Evolutionary conservation across 352 stramenopile genomes (phyloP), one percentile per base, ranked within the genome.

Genomic region (Peronosclerospora sorghi): DNA sequence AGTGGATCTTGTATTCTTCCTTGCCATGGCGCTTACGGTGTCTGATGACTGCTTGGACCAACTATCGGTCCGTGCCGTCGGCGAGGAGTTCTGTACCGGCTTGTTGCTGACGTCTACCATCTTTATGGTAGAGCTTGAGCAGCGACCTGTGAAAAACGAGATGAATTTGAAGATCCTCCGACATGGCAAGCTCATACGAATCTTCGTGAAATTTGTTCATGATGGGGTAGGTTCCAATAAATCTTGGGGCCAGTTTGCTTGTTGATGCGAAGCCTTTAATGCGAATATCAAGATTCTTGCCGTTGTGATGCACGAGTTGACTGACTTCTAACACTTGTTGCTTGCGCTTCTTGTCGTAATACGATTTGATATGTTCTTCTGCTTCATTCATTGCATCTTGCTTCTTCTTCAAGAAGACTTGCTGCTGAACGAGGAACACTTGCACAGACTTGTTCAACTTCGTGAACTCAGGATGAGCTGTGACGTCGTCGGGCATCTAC

Each of bases 401-500:
- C n/a, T 14, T 17, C 4, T 36, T 23, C 27, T 44, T 51, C 14
- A 51, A 13, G 4, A 41, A 5, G 0, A 9, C 17, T 8, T 49
- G 21, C 28, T 49, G 42, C 10, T 23, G 12, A 7, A 49, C 30
- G 5, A 48, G 26, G 21, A 49, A 36, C 2, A 26, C 24, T 23
- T 41, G 23, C 7, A 34, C 42, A 10, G 42, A 7, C 28, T 48
- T 48, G 10, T 34, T n/a, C n/a, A n/a, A n/a, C n/a, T n/a, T n/a
- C n/a, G n/a, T n/a, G n/a, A n/a, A n/a, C n/a, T n/a, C n/a, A n/a
- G n/a, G n/a, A n/a, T n/a, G n/a, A n/a, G n/a, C n/a, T n/a, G n/a
- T n/a, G n/a, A n/a, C n/a, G n/a, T 21, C 17, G 43, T 40, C 34
- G 13, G 41, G 43, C 44, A 51, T 51, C 12, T 51, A 51, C 6